phyloP scores from a whole-genome alignment of 306 rosid genomes.

The Casuarina glauca region DNA sequence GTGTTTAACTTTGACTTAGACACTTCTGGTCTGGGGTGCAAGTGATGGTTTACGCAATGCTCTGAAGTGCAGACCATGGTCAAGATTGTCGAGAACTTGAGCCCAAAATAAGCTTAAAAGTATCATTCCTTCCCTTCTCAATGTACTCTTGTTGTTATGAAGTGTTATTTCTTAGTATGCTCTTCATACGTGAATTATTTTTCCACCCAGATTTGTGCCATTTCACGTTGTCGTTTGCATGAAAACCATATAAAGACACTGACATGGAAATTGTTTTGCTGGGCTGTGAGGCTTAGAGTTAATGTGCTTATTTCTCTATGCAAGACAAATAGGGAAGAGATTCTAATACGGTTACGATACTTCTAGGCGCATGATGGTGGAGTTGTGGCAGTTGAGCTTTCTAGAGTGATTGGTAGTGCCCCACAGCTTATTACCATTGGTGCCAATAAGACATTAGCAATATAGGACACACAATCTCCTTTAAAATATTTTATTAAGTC shows the following conservation, averaged over 20 bases:
- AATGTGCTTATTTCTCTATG: too few species aligned
- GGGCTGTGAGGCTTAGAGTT: slow-evolving; percentile 18
- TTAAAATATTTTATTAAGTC: slow-evolving; percentile 55
- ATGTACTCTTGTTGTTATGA: slow-evolving; percentile 14
- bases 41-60: slow-evolving; percentile 88
- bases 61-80: slow-evolving; percentile 96
- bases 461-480: slow-evolving; percentile 91
- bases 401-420: slow-evolving; percentile 92
- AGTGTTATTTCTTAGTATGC: slow-evolving; percentile 22
- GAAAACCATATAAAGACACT: slow-evolving; percentile 12
- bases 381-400: slow-evolving; percentile 95
- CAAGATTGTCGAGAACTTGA: slow-evolving; percentile 98
- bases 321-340: too few species aligned
- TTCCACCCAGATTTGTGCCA: slow-evolving; percentile 3
- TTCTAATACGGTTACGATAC: slow-evolving; percentile 25
- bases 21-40: slow-evolving; percentile 92
- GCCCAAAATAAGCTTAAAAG: slow-evolving; percentile 95
- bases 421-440: slow-evolving; percentile 99
- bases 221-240: slow-evolving; percentile 23
- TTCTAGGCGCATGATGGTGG: slow-evolving; percentile 97
- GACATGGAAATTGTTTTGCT: slow-evolving; percentile 16
- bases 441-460: slow-evolving; percentile 95
- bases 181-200: slow-evolving; percentile 15
- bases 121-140: slow-evolving; percentile 30
- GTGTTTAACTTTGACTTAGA: slow-evolving; percentile 52